Conservation (phyloP, 108 stramenopile species). For the Skeletonema grethae region DNA sequence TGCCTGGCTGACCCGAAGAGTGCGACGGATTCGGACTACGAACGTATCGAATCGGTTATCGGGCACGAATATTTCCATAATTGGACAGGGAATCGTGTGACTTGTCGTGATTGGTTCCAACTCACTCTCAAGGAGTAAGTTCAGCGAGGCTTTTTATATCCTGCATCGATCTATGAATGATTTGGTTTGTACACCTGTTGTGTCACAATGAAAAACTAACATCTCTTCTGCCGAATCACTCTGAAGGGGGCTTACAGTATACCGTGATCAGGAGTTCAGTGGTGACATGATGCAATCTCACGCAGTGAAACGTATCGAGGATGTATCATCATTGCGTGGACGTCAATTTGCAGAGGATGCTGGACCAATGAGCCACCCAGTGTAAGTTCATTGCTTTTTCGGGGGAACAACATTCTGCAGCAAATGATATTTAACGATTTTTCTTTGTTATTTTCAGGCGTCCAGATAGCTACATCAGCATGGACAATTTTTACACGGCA, state of each 20-base stretch:
- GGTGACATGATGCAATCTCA: conserved; percentile 90
- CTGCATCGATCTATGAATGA: background rate
- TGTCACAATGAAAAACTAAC: background rate
- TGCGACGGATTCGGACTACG: conserved; percentile 94
- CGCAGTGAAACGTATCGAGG: conserved; percentile 95
- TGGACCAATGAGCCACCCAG: conserved; percentile 94
- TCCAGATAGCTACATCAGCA: conserved; percentile 93
- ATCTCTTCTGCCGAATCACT: background rate
- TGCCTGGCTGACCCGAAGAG: conserved; percentile 90
- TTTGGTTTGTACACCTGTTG: background rate
- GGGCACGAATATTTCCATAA: conserved; percentile 99
- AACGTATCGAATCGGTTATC: conserved; percentile 92
- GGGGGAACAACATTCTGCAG: too few species aligned
- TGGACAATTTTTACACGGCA: conserved; percentile 93
- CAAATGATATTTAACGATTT: too few species aligned
- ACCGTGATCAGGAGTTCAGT: conserved; percentile 92
- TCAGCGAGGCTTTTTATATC: background rate
- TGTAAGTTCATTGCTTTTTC: too few species aligned
- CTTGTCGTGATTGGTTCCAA: conserved; percentile 98
- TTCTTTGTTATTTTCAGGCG: too few species aligned
- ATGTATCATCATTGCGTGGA: conserved; percentile 79
- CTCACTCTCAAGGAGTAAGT: conserved; percentile 84
- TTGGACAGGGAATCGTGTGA: conserved; percentile 97
- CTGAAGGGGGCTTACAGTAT: conserved; percentile 97
- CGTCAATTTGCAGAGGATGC: conserved; percentile 89